Base-by-base conservation (phyloP, 2,329 filamentous ascomycete genomes). In the Ceratocystis huliohia region DNA sequence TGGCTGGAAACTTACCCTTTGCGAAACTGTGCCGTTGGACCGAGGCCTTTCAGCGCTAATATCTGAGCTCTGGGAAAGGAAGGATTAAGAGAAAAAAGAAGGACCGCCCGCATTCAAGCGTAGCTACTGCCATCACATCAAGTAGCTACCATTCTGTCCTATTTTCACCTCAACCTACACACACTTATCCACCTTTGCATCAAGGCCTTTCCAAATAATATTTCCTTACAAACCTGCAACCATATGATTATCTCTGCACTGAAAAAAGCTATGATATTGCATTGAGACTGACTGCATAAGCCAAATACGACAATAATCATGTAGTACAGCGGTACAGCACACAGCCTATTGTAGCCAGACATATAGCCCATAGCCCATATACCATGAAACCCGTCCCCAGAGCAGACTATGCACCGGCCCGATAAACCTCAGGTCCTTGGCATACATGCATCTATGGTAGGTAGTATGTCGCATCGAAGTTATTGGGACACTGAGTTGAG, bases 21-120 rank as follows among this genome's bases (percentile, higher is more conserved):
- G 22, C 30, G 37, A 41, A 17, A 53, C 28, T 46, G 63, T 59
- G 63, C 63, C 63, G 63, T 53, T 65, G 30, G 63, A 59, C 63
- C 63, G 63, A 65, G 53, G 45, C 20, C 22, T 8, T 30, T 44
- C 15, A 45, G 41, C 13, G 59, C 37, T 45, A 17, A 61, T 20
- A 8, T 22, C 30, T 20, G 63, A 4, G 30, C 7, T 45, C 50
- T 65, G 30, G 3, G 59, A 62, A 62, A 33, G 53, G 59, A 62
- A 46, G 41, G 61, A 30, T 63, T 7, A 46, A 10, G 37, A 63
- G 37, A 28, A 63, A 8, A 28, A 30, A 30, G 1, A 46, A 57
- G 25, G 13, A 17, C 50, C 7, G 53, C 22, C 25, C 30, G 53
- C 22, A 17, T 57, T 30, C 22, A 22, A 13, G 22, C 22, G 53